Conservation (phyloP, 176 grass and related monocot genomes). For the Metroxylon sagu region DNA sequence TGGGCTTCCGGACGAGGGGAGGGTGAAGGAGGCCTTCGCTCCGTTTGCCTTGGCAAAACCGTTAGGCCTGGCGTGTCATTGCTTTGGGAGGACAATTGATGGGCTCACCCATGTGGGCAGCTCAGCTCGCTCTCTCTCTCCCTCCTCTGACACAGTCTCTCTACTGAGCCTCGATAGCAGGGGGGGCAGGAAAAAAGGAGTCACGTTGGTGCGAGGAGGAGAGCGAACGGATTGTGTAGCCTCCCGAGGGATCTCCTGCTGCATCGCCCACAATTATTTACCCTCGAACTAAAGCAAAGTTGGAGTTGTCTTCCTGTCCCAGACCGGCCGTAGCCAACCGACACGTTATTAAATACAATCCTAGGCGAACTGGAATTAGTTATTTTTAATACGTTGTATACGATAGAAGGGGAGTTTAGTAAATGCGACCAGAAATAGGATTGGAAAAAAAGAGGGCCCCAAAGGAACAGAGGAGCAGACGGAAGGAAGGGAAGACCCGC, state of each 20-base stretch:
- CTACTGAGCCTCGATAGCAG: not conserved
- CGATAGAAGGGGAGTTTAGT: too few relatives aligned
- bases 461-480: not conserved
- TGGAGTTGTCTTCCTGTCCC: too few relatives aligned
- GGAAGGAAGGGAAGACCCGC: not conserved
- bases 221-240: slow-evolving; percentile 2
- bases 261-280: not conserved
- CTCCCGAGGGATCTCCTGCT: not conserved
- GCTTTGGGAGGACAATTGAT: slow-evolving; percentile 11
- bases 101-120: slow-evolving; percentile 16
- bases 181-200: not conserved
- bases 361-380: too few relatives aligned
- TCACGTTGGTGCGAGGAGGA: not conserved
- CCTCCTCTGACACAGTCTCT: not conserved
- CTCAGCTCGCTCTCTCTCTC: not conserved
- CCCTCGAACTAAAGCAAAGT: too few relatives aligned
- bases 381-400: too few relatives aligned
- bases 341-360: too few relatives aligned
- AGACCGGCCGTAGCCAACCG: too few relatives aligned
- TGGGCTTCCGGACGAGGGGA: not conserved
- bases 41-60: not conserved
- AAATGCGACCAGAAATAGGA: too few relatives aligned
- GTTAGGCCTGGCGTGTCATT: slow-evolving; percentile 5
- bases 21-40: not conserved
- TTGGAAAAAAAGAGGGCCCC: too few relatives aligned